Base-by-base conservation (phyloP, 768 basidiomycete genomes). In the Phylloporus rhodoxanthus region DNA sequence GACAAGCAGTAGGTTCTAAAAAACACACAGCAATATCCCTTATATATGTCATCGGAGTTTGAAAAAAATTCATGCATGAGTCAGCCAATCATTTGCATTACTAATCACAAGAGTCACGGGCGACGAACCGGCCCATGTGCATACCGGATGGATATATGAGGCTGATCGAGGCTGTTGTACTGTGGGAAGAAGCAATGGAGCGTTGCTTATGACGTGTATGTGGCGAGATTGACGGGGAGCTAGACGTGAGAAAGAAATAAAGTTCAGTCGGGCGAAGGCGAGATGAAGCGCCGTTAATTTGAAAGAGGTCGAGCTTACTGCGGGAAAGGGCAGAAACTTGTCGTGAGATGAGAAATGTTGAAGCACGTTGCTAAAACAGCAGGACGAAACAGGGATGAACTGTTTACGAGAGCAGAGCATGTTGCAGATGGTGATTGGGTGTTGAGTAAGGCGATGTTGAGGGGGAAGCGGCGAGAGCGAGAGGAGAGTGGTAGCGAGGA, bases 351-450 rank as follows among this genome's bases (percentile, higher is more conserved):
- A 32, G 20, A 5, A 36, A 23, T 19, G 25, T 19, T 9, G 47
- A 61, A 51, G 48, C 51, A 56, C 54, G 66, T 59, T 56, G 49
- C 28, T 33, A n/a, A 36, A 48, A 34, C 2, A 21, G 52, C 3
- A 42, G n/a, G 48, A 43, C 43, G 51, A 56, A 54, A 48, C 53
- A 38, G n/a, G 43, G 32, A 40, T 37, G 47, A 8, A 23, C n/a
- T 26, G 38, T 37, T 63, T 63, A 60, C 56, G 59, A 50, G 45
- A 54, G 37, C 39, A 43, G n/a, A 51, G 51, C 66, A 56, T 64
- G 66, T 52, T 64, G 57, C 51, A 19, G 48, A 45, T 41, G 54
- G 46, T 56, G 59, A 61, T 59, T 67, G 64, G 49, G 32, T 43
- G 47, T 55, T 17, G 43, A 42, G 55, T 40, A 50, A 36, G 48